Evolutionary conservation across 1,139 yeast species (phyloP), one percentile per base, ranked within the genome.

Genomic region (Eremothecium coryli): DNA sequence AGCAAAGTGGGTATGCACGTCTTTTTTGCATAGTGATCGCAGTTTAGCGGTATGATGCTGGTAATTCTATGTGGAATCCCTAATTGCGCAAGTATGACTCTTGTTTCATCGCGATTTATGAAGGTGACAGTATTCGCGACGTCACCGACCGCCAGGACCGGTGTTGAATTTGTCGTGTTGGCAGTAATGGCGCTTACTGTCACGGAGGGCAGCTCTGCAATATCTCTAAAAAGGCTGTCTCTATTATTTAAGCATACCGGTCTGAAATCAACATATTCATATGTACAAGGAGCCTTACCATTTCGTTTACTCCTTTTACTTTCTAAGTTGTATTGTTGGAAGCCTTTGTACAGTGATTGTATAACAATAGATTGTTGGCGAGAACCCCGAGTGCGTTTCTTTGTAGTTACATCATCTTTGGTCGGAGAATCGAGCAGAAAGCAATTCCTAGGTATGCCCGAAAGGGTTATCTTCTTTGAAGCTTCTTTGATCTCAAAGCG

Each of bases 401-500:
- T 26, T 10, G 25, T 14, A 14, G 17, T 20, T 5, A 11, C 6
- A 3, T 10, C 11, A 8, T 11, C 10, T 21, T 14, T 6, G 20
- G 24, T 3, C 22, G 32, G 36, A 6, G 31, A n/a, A 16, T 17
- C 12, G 5, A 27, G 14, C 4, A 27, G 3, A 16, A 38, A 24
- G n/a, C 42, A 15, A 11, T 32, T 23, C 13, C 36, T 44, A 2
- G 42, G 25, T 27, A 35, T 37, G 7, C 54, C 51, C 31, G 35
- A 36, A 5, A 36, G 18, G 3, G 18, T 10, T 3, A 43, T 14
- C 4, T 31, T 23, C 26, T 44, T 44, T 6, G 56, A 50, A 2
- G 35, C 27, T 6, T 26, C 12, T n/a, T 24, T 26, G 1, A 54
- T 34, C 5, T 31, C 39, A 29, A 54, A 54, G 2, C 43, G 32